Conservation (phyloP, 2,329 filamentous ascomycete species). For the Fusarium longipes region DNA sequence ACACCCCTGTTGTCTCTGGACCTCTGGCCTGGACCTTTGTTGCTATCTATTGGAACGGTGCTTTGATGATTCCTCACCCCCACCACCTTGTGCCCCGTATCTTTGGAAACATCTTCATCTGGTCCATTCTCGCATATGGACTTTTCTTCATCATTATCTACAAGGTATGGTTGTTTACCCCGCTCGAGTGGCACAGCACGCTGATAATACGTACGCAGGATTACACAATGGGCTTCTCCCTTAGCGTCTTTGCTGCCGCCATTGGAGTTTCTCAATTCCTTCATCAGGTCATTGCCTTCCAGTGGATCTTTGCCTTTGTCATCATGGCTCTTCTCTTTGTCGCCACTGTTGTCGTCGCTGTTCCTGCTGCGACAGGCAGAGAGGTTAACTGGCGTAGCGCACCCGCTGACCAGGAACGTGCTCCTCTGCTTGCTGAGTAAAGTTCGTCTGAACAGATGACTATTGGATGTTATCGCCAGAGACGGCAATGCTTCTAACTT, state of each 20-base stretch:
- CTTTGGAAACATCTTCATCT: conserved; percentile 88
- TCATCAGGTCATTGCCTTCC: conserved; percentile 78
- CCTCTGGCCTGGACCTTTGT: conserved; percentile 88
- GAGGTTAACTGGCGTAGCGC: conserved; percentile 61
- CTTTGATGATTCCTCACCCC: conserved; percentile 79
- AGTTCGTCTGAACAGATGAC: neutral
- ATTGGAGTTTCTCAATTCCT: conserved; percentile 83
- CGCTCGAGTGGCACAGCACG: neutral
- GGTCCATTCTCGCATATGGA: conserved; percentile 82
- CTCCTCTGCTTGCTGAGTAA: conserved; percentile 67
- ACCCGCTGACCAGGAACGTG: conserved; percentile 66
- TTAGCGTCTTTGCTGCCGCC: conserved; percentile 78
- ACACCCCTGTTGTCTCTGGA: conserved; percentile 78
- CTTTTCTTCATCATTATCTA: conserved; percentile 78
- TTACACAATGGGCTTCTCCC: conserved; percentile 81
- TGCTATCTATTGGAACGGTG: conserved; percentile 89
- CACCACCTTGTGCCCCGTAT: conserved; percentile 76
- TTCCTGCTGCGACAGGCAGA: conserved; percentile 72
- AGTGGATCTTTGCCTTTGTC: conserved; percentile 92
- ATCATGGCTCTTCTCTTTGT: conserved; percentile 83
- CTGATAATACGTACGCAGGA: conserved; percentile 56
- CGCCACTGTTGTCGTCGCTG: conserved; percentile 71
- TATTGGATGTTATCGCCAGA: neutral
- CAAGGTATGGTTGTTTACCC: conserved; percentile 63
- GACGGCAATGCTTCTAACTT: neutral